phyloP scores from a whole-genome alignment of 73 alveolate genomes.

The Paramecium sonneborni region DNA sequence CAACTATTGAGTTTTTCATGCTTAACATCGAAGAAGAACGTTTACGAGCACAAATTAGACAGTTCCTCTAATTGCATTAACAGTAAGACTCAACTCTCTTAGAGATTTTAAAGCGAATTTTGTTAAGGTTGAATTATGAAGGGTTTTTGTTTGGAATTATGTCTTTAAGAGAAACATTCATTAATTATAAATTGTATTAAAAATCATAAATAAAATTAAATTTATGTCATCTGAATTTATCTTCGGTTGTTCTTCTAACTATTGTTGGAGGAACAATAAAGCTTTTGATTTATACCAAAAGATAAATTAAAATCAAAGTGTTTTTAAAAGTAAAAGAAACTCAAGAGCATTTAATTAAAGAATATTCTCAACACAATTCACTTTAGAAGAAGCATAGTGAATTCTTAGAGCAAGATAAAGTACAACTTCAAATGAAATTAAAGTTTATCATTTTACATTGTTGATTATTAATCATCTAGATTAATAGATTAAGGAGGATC shows the following conservation, averaged over 20 bases:
- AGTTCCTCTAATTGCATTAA: constrained; percentile 24
- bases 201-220: constrained; percentile 26
- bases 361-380: constrained; percentile 75
- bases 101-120: neutral
- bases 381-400: constrained; percentile 84
- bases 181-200: neutral
- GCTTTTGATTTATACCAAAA: neutral
- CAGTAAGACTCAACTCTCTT: constrained; percentile 23
- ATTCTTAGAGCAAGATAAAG: constrained; percentile 81
- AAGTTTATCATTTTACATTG: constrained; percentile 79
- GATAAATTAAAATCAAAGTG: constrained; percentile 1
- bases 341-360: constrained; percentile 70
- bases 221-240: constrained; percentile 20
- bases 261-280: constrained; percentile 45
- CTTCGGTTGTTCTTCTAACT: neutral
- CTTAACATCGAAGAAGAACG: constrained; percentile 37
- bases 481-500: constrained; percentile 93
- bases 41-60: constrained; percentile 45
- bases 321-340: neutral
- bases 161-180: constrained; percentile 32
- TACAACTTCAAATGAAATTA: constrained; percentile 71
- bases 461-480: constrained; percentile 93
- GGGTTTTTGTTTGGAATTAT: constrained; percentile 19
- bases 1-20: constrained; percentile 42
- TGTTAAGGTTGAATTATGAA: neutral